These are phyloP conservation scores for Pleurotus pulmonarius DNA, from an alignment of 768 basidiomycete genomes.

Conservation along the genomic window DNA sequence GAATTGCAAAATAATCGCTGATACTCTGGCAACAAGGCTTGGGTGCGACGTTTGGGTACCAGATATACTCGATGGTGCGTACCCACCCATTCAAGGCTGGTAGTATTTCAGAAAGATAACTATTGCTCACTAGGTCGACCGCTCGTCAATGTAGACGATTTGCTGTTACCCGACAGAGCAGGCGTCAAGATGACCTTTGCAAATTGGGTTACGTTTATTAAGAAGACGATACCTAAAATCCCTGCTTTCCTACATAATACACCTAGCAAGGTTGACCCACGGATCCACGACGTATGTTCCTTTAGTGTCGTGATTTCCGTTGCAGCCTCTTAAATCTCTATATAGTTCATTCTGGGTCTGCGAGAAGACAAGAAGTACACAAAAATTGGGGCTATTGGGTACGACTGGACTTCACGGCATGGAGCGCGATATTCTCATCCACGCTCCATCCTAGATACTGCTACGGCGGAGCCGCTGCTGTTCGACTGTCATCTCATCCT, in stretches of 20 bases:
- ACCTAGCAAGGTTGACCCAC: conserved; percentile 26
- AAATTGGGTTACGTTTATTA: conserved; percentile 25
- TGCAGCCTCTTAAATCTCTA: not conserved
- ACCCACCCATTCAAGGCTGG: not conserved
- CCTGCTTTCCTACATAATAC: conserved; percentile 28
- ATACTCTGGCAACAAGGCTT: conserved; percentile 38
- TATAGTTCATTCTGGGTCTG: conserved; percentile 25
- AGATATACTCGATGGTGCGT: conserved; percentile 47
- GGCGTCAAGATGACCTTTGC: conserved; percentile 27
- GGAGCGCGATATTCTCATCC: not conserved
- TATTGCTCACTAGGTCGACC: conserved; percentile 23
- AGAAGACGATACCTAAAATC: conserved; percentile 21
- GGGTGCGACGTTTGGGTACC: conserved; percentile 56
- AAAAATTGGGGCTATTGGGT: conserved; percentile 39
- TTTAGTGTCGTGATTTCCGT: not conserved
- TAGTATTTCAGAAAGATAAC: not conserved
- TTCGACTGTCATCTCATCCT: conserved; percentile 30
- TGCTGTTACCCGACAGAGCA: conserved; percentile 27
- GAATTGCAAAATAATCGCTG: conserved; percentile 52
- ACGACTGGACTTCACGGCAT: conserved; percentile 4
- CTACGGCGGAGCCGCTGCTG: conserved; percentile 34
- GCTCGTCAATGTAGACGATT: conserved; percentile 19
- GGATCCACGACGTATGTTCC: conserved; percentile 18
- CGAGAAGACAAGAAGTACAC: conserved; percentile 34
- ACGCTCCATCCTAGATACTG: conserved; percentile 29